Evolutionary conservation across 345 rosid species (phyloP).

Genomic region (Rubroshorea leprosula): DNA sequence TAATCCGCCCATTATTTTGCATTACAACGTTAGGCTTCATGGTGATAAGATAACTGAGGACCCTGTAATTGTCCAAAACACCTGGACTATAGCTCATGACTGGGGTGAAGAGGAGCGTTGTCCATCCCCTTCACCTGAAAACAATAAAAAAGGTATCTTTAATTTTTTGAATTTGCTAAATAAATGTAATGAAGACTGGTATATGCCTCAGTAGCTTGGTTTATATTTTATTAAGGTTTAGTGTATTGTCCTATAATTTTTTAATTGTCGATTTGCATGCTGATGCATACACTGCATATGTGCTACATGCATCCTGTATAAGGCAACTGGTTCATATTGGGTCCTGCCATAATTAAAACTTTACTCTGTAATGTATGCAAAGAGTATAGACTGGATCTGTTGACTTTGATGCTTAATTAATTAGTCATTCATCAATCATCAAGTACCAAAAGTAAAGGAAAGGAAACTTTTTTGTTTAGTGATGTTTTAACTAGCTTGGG

Average conservation of each 20-base stretch:
- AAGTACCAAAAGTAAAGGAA: not conserved
- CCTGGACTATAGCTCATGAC: conserved; percentile 87
- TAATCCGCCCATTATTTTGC: conserved; percentile 88
- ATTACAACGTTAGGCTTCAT: conserved; percentile 91
- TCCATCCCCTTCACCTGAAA: conserved; percentile 71
- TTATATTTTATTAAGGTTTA: conserved; percentile 1
- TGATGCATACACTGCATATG: not conserved
- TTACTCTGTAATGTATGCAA: not conserved
- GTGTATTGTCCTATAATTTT: not conserved
- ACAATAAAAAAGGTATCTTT: conserved; percentile 59
- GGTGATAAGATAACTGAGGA: conserved; percentile 95
- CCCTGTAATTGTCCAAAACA: conserved; percentile 96
- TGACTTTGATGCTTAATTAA: too few relatives aligned
- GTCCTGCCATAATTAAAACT: not conserved
- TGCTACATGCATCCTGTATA: not conserved
- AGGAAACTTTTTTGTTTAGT: not conserved
- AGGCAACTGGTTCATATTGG: not conserved
- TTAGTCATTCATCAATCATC: not conserved
- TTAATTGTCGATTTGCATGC: not conserved
- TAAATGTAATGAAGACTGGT: conserved; percentile 1
- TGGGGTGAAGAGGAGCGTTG: conserved; percentile 99
- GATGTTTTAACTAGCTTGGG: not conserved
- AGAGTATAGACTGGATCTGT: too few relatives aligned
- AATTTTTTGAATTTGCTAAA: not conserved
- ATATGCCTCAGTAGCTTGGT: conserved; percentile 1